Conservation (phyloP, 1,284 basidiomycete genomes). For the Fomitopsis betulina region DNA sequence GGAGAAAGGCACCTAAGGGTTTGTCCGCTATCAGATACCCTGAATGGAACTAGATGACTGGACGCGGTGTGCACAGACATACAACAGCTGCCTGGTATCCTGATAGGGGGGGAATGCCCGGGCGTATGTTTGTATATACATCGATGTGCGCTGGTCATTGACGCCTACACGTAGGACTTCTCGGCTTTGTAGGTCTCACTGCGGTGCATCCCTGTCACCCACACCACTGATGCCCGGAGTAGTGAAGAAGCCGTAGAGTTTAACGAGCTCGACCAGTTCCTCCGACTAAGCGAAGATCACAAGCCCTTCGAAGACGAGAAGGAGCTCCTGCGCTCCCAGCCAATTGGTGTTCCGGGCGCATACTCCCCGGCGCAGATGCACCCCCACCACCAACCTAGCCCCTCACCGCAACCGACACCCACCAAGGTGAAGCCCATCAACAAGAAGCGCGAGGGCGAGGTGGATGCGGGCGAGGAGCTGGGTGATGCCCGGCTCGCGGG, state of each 20-base stretch:
- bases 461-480: slow-evolving; percentile 63
- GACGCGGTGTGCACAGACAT: slow-evolving; percentile 44
- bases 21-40: background rate
- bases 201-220: no score
- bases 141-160: slow-evolving; percentile 30
- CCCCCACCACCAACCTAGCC: slow-evolving; percentile 59
- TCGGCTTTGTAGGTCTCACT: slow-evolving; percentile 45
- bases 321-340: slow-evolving; percentile 45
- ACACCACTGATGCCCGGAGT: slow-evolving; percentile 4
- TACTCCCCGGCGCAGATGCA: slow-evolving; percentile 69
- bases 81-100: slow-evolving; percentile 74
- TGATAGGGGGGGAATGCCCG: slow-evolving; percentile 64
- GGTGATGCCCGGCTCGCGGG: slow-evolving; percentile 70
- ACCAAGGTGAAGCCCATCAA: slow-evolving; percentile 14
- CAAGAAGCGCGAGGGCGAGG: slow-evolving; percentile 33
- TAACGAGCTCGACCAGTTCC: slow-evolving; percentile 62
- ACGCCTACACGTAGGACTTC: slow-evolving; percentile 38
- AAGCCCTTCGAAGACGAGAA: slow-evolving; percentile 45
- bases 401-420: slow-evolving; percentile 47
- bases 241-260: slow-evolving; percentile 82
- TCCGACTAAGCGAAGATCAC: slow-evolving; percentile 67
- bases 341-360: slow-evolving; percentile 76
- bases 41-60: slow-evolving; percentile 1
- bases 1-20: slow-evolving; percentile 66
- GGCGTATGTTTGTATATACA: slow-evolving; percentile 37